Conservation (phyloP, 352 stramenopile species). For the Aphanomyces stellatus region DNA sequence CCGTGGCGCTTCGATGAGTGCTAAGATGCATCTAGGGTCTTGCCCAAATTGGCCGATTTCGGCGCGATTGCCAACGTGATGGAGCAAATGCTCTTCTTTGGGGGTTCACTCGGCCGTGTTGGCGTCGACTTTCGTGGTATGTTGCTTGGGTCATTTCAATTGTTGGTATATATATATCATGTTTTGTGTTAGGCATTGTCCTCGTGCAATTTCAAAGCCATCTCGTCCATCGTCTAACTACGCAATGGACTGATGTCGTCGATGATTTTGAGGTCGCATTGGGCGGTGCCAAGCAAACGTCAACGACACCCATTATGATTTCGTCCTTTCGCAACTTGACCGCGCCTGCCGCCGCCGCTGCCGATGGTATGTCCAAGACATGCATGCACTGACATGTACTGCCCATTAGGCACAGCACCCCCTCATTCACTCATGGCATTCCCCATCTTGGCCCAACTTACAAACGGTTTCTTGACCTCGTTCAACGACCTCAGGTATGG, state of each 20-base stretch:
- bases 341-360: conserved; percentile 21
- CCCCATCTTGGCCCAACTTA: conserved; percentile 76
- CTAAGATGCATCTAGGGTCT: conserved; percentile 33
- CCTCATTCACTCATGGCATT: conserved; percentile 80
- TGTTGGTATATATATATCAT: not conserved
- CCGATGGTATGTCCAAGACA: conserved; percentile 9
- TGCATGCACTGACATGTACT: not conserved
- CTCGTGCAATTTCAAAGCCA: conserved; percentile 80
- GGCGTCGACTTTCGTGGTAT: conserved; percentile 66
- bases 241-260: conserved; percentile 45
- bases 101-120: conserved; percentile 64
- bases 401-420: conserved; percentile 41
- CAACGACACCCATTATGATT: conserved; percentile 59
- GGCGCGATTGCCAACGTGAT: conserved; percentile 69
- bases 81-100: conserved; percentile 82
- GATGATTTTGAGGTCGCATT: conserved; percentile 59
- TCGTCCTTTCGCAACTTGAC: conserved; percentile 41
- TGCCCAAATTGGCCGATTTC: conserved; percentile 81
- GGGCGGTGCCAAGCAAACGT: conserved; percentile 23
- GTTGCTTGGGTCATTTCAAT: not conserved
- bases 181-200: conserved; percentile 30
- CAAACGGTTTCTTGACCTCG: conserved; percentile 65
- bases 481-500: conserved; percentile 79
- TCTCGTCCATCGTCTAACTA: conserved; percentile 51
- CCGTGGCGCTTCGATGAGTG: not conserved